phyloP scores from a whole-genome alignment of 768 basidiomycete genomes.

The Panaeolus cyanescens region DNA sequence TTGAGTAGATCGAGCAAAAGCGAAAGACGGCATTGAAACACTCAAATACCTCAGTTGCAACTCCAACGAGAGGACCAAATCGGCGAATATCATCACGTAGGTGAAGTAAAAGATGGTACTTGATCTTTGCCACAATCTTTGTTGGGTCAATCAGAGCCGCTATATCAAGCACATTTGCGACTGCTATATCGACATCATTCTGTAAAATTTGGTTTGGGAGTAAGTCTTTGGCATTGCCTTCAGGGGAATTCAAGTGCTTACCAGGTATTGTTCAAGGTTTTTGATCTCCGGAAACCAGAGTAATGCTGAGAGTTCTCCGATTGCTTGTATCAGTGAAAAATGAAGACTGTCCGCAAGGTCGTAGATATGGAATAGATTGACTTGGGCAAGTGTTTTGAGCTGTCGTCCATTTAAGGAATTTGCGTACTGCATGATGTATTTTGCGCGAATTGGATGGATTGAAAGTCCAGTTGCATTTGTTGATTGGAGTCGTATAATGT shows the following conservation, averaged over 20 bases:
- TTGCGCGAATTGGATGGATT: conserved; percentile 34
- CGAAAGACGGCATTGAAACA: conserved; percentile 40
- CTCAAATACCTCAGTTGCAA: conserved; percentile 32
- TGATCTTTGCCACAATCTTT: conserved; percentile 27
- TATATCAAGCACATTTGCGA: conserved; percentile 30
- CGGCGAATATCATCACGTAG: conserved; percentile 24
- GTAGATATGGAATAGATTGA: conserved; percentile 36
- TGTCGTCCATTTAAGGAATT: conserved; percentile 44
- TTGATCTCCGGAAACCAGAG: conserved; percentile 45
- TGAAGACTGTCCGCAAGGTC: conserved; percentile 25
- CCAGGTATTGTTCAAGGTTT: conserved; percentile 35
- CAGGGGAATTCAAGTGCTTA: too few relatives aligned
- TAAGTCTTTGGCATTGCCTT: too few relatives aligned
- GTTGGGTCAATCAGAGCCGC: conserved; percentile 24
- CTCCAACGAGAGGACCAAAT: conserved; percentile 28
- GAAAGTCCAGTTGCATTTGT: conserved; percentile 30
- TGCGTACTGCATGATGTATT: conserved; percentile 44
- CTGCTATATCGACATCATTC: conserved; percentile 19
- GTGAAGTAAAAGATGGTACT: conserved; percentile 29
- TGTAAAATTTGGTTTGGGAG: too few relatives aligned
- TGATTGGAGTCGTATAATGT: conserved; percentile 30
- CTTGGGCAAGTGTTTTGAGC: conserved; percentile 40
- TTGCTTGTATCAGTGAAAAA: conserved; percentile 28
- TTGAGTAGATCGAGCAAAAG: conserved; percentile 32
- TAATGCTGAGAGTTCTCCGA: conserved; percentile 34